phyloP scores from a whole-genome alignment of 2,329 filamentous ascomycete genomes.

The Sporothrix phasma region DNA sequence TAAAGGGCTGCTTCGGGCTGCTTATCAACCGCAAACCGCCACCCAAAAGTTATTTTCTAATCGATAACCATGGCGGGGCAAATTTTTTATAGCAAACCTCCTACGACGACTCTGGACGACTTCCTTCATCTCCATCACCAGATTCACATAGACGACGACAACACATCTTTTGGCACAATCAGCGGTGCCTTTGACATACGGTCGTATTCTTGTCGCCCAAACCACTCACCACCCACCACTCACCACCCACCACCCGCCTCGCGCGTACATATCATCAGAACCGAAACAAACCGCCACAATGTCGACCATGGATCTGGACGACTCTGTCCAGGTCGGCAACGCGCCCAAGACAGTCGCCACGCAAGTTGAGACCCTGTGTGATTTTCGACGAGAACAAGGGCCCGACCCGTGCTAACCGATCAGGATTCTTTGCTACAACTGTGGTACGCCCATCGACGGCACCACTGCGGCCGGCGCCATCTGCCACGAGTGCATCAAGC shows the following conservation, averaged over 20 bases:
- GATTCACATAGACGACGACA: neutral
- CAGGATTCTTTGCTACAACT: slow-evolving; percentile 96
- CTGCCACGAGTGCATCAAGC: slow-evolving; percentile 92
- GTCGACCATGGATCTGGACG: slow-evolving; percentile 27
- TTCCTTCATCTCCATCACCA: neutral
- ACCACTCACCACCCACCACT: neutral
- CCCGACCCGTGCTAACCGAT: slow-evolving; percentile 9
- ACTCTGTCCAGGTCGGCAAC: slow-evolving; percentile 23
- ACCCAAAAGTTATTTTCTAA: slow-evolving; percentile 3
- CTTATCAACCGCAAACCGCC: slow-evolving; percentile 13
- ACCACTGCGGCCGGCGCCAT: slow-evolving; percentile 76
- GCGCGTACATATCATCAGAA: too few relatives aligned
- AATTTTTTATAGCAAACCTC: slow-evolving; percentile 14
- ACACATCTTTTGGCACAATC: neutral
- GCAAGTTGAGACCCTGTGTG: slow-evolving; percentile 21
- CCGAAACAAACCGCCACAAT: slow-evolving; percentile 8
- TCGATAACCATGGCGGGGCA: slow-evolving; percentile 15
- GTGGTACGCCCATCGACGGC: slow-evolving; percentile 89
- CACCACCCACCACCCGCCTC: too few relatives aligned
- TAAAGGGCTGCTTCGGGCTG: slow-evolving; percentile 9
- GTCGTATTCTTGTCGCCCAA: neutral
- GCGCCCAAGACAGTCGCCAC: slow-evolving; percentile 25
- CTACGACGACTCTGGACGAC: neutral
- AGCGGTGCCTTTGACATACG: neutral
- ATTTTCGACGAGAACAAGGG: too few relatives aligned